Conservation (phyloP, 345 rosid species). For the Microthlaspi erraticum region DNA sequence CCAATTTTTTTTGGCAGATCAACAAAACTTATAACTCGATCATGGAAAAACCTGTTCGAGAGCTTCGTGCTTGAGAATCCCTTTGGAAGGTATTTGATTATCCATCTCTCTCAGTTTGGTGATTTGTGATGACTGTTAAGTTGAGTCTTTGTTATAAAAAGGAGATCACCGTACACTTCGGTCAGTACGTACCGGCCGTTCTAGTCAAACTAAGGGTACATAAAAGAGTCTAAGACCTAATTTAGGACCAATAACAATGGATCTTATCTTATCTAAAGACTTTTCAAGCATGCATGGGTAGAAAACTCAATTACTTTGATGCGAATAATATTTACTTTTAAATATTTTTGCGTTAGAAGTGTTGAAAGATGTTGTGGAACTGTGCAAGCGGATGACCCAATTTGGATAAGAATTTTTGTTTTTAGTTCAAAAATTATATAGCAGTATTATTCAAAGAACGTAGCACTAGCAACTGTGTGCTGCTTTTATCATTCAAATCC, state of each 20-base stretch:
- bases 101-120: slow-evolving; percentile 27
- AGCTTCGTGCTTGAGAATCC: slow-evolving; percentile 40
- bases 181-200: slow-evolving; percentile 4
- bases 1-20: not conserved
- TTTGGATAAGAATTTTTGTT: too few species aligned
- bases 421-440: too few species aligned
- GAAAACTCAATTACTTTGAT: not conserved
- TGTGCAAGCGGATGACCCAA: too few species aligned
- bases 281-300: not conserved
- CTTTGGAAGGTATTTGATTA: slow-evolving; percentile 34
- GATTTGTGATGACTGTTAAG: not conserved
- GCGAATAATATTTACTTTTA: not conserved
- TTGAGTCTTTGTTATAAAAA: not conserved
- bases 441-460: too few species aligned
- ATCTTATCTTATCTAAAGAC: slow-evolving; percentile 19
- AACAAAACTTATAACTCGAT: not conserved
- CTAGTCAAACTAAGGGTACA: not conserved
- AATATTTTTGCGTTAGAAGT: not conserved
- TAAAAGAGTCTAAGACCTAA: not conserved
- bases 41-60: slow-evolving; percentile 17
- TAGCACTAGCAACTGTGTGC: too few species aligned
- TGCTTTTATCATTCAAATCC: too few species aligned
- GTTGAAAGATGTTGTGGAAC: too few species aligned
- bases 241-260: not conserved
- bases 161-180: slow-evolving; percentile 3